phyloP scores from a whole-genome alignment of 2,329 filamentous ascomycete genomes.

The Zasmidium cellare region DNA sequence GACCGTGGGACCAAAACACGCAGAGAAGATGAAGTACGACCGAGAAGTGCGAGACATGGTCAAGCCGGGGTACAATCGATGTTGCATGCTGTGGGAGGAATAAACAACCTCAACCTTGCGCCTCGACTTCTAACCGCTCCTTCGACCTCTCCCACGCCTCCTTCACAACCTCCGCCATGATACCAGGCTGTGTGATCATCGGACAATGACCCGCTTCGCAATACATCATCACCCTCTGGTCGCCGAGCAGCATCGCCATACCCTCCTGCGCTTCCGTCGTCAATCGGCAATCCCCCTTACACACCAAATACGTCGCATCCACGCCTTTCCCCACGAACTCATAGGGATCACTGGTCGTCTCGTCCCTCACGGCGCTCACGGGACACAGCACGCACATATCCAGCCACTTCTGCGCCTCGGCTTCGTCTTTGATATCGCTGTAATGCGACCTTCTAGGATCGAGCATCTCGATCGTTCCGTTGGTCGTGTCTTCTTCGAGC shows the following conservation, averaged over 20 bases:
- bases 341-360: not conserved
- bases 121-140: not conserved
- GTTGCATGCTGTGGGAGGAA: conserved; percentile 19
- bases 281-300: not conserved
- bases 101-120: not conserved
- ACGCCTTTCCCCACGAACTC: not conserved
- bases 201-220: not conserved
- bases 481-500: not conserved
- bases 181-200: not conserved
- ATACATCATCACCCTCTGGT: not conserved
- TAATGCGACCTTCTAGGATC: conserved; percentile 3
- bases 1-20: conserved; percentile 13
- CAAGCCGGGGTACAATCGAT: conserved; percentile 10
- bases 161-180: not conserved
- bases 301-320: conserved; percentile 5
- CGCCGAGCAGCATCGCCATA: not conserved
- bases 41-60: conserved; percentile 7
- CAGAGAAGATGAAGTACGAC: conserved; percentile 17
- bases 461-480: not conserved
- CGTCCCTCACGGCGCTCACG: not conserved
- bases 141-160: not conserved
- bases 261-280: not conserved
- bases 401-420: not conserved
- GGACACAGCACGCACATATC: conserved; percentile 1
- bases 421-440: not conserved